Base-by-base conservation (phyloP, 2,329 filamentous ascomycete species). In the Colletotrichum coccodes region DNA sequence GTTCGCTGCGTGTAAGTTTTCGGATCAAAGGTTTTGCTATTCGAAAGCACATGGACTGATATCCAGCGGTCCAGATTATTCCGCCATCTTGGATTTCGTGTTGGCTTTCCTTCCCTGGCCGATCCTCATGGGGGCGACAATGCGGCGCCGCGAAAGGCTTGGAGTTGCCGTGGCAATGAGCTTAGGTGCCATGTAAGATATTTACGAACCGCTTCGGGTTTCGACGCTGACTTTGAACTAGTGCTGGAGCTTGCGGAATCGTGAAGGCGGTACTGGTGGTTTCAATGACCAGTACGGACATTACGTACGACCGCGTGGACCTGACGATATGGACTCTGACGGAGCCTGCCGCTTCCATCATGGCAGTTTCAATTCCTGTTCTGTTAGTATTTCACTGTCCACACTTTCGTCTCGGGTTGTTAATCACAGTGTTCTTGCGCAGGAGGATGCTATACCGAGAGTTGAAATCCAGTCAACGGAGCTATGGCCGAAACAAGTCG, bases 121-220 rank as follows among this genome's bases (percentile, higher is more conserved):
- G 4, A 78, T 80, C 2, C 60, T 80, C 6, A 78, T 79, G 76
- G 71, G 74, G 11, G 76, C 78, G 72, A 69, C 71, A 0, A 76
- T 80, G 76, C 67, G 71, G 6, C 73, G 75, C 5, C 76, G 77
- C 7, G 78, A 80, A 60, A 76, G 75, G 40, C 69, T 80, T 34
- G 78, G 78, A 21, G 75, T 80, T 7, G 77, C 78, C 21, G 64
- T 79, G 12, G 78, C 78, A 7, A 80, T 80, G 78, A 80, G 78
- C 56, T 58, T 80, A 12, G 78, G 78, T 21, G 76, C 73, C 7
- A 75, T 79, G 78, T 79, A 53, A 73, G 76, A 42, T 9, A 5
- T 9, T 3, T n/a, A n/a, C 16, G 6, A 47, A 14, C 9, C 30
- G 9, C 9, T n/a, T 38, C 18, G 12, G 9, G 30, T 34, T 23